Percentiles rank a stretch among this genome's conserved stretches.
phyloP scores from a whole-genome alignment of 2,329 filamentous ascomycete species.

The Lecanosticta acicola region DNA sequence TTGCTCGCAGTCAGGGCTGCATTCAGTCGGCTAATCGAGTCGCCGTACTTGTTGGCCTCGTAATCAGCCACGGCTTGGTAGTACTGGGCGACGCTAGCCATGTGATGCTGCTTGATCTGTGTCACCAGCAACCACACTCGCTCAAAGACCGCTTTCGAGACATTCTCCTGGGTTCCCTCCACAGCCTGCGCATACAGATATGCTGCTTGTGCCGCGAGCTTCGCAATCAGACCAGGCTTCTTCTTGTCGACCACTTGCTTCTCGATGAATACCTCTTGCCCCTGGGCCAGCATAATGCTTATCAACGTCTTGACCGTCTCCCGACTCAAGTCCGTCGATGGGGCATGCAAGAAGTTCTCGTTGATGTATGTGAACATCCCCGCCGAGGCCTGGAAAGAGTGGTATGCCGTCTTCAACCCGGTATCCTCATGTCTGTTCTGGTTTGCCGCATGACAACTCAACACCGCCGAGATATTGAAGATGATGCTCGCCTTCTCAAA shows the following conservation, averaged over 20 bases:
- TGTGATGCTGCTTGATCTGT: slow-evolving; percentile 75
- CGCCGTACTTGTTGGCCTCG: slow-evolving; percentile 79
- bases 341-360: slow-evolving; percentile 96
- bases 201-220: slow-evolving; percentile 83
- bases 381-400: slow-evolving; percentile 94
- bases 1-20: slow-evolving; percentile 72
- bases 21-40: slow-evolving; percentile 76
- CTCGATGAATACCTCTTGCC: slow-evolving; percentile 94
- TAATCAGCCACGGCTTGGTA: slow-evolving; percentile 89
- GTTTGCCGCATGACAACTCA: slow-evolving; percentile 89
- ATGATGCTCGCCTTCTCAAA: slow-evolving; percentile 99
- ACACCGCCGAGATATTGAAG: slow-evolving; percentile 96
- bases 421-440: slow-evolving; percentile 89
- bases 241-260: slow-evolving; percentile 91
- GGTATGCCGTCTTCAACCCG: slow-evolving; percentile 92
- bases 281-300: slow-evolving; percentile 86
- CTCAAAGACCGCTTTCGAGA: slow-evolving; percentile 85
- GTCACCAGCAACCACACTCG: slow-evolving; percentile 83
- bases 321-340: slow-evolving; percentile 88
- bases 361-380: slow-evolving; percentile 99
- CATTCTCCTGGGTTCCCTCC: slow-evolving; percentile 89
- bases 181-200: slow-evolving; percentile 82
- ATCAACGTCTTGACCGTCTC: slow-evolving; percentile 96
- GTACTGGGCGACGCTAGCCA: slow-evolving; percentile 83
- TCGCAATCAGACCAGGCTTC: slow-evolving; percentile 85